Base-by-base conservation (phyloP, 2,329 filamentous ascomycete species). In the Fusarium pininemorale region DNA sequence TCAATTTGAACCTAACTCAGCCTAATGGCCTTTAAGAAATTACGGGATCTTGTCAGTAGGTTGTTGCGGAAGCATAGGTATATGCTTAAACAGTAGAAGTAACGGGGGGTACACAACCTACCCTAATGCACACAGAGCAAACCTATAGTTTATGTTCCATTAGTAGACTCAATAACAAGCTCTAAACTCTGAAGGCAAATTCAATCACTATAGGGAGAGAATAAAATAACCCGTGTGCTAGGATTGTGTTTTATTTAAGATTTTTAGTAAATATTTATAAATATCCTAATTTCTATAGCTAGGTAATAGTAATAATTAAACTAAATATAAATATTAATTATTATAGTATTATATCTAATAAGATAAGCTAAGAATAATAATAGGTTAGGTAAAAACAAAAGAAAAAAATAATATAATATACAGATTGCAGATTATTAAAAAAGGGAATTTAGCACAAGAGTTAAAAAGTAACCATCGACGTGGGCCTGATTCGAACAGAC, bases 401-500 rank as follows among this genome's bases (percentile, higher is more conserved):
- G 7, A 13, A 6, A 5, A 20, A 26, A 10, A 28, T 5, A 32
- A 32, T 32, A 32, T 14, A 1, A 8, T 8, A 16, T 3, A 16
- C 0, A 48, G 18, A 22, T 28, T 6, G 4, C 1, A 28, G 20
- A 3, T 22, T 18, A 18, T 15, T 9, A 9, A 2, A 3, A 32
- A n/a, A 18, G 2, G 3, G 7, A 24, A 2, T 2, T 32, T 3
- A 13, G 11, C 3, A 3, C 7, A 20, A 11, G 6, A 6, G 7
- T 4, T 7, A 24, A 53, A 53, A 53, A 22, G 3, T 6, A 3
- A 22, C 3, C 13, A 5, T 69, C 66, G 66, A 69, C 66, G 57
- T 60, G 50, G 66, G 64, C 66, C 66, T 69, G 66, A 69, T 69
- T 69, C 66, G 66, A 69, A 69, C 66, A 69, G 66, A 69, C 64